Evolutionary conservation across 1,284 basidiomycete genomes (phyloP), one percentile per base, ranked within the genome.

Genomic region (Phenoliferia sp.): DNA sequence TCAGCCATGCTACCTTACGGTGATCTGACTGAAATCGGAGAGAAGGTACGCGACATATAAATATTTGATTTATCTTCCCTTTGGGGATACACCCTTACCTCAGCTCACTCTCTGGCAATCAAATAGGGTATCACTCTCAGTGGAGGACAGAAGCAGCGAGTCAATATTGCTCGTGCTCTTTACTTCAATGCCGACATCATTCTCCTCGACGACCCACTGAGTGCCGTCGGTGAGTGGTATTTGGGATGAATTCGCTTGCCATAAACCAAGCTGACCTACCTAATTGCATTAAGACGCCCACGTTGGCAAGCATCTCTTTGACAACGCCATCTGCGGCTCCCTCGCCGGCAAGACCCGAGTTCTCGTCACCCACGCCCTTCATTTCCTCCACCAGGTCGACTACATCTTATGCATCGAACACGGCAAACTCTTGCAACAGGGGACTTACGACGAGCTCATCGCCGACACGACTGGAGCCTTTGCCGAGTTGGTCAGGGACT

Each of bases 21-120:
- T 4, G 91, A 96, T 76, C 76, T 88, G 69, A 95, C 93, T 0
- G 90, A 93, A 78, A 93, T 95, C 61, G 92, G 92, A n/a, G 92
- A 94, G 79, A 90, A 88, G 80, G 81, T 56, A 79, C 80, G 70
- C n/a, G n/a, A n/a, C n/a, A n/a, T n/a, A n/a, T n/a, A n/a, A n/a
- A n/a, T n/a, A n/a, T n/a, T 60, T n/a, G 17, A 33, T 31, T 4
- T 22, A 26, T n/a, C 33, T 33, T 29, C 17, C 9, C 19, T 48
- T 26, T 36, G 48, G 12, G 73, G n/a, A n/a, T n/a, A n/a, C n/a
- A n/a, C n/a, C n/a, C n/a, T n/a, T 10, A 26, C 52, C 16, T 26
- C 5, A 10, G 29, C 32, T 32, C 2, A 17, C 3, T 26, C 22
- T 17, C 31, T n/a, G n/a, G n/a, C n/a, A 19, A 12, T 44, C 22